phyloP scores from a whole-genome alignment of 31 red algal species.

The Odonthalia washingtoniensis region DNA sequence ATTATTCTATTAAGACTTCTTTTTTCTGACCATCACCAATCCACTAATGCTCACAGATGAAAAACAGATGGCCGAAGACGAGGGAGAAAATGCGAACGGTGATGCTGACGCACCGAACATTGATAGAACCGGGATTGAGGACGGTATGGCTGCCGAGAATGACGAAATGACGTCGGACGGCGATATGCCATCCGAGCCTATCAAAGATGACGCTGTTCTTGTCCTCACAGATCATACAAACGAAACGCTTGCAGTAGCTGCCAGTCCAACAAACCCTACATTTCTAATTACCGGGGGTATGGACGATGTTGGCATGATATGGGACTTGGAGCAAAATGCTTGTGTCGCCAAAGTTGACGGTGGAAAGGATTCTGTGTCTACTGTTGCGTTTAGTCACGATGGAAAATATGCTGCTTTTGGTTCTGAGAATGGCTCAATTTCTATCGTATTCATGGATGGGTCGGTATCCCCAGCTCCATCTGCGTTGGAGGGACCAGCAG shows the following conservation, averaged over 20 bases:
- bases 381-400: conserved; percentile 65
- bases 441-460: conserved; percentile 65
- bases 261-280: conserved; percentile 47
- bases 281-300: conserved; percentile 62
- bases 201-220: conserved; percentile 54
- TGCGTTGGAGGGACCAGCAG: conserved; percentile 68
- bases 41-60: too few species aligned
- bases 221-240: conserved; percentile 58
- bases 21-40: not conserved
- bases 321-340: conserved; percentile 59
- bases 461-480: conserved; percentile 37
- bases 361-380: conserved; percentile 76
- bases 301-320: conserved; percentile 73
- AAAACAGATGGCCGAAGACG: not conserved
- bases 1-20: conserved; percentile 17
- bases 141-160: not conserved
- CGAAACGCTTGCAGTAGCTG: conserved; percentile 58
- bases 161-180: not conserved
- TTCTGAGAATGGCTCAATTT: conserved; percentile 74
- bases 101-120: not conserved
- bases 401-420: conserved; percentile 79
- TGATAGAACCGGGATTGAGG: not conserved
- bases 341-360: conserved; percentile 67
- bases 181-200: not conserved
- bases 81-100: not conserved